These are phyloP conservation scores for Teunomyces panamensis DNA, from an alignment of 805 yeast genomes.

Conservation along the genomic window DNA sequence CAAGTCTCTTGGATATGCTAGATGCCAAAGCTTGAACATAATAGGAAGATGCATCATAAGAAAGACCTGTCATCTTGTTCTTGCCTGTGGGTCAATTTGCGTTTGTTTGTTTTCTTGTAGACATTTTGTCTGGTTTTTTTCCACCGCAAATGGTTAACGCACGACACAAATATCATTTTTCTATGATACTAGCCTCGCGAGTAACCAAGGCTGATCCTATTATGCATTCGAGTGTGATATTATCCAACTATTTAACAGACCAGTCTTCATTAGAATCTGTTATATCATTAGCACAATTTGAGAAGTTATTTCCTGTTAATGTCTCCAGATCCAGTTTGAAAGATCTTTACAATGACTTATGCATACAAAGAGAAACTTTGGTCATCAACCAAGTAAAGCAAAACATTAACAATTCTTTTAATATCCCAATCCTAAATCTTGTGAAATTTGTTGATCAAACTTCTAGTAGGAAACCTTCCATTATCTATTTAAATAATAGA, in stretches of 20 bases:
- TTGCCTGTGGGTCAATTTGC: neutral
- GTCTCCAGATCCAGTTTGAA: conserved; percentile 4
- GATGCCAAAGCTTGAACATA: conserved; percentile 80
- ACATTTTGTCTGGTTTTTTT: neutral
- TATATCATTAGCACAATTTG: conserved; percentile 18
- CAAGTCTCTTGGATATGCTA: conserved; percentile 65
- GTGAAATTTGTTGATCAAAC: conserved; percentile 2
- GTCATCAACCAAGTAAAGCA: conserved; percentile 4
- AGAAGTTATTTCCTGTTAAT: conserved; percentile 12
- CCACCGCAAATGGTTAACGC: neutral
- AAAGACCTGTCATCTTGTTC: conserved; percentile 10
- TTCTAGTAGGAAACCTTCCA: conserved; percentile 6
- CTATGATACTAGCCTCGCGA: too few relatives aligned
- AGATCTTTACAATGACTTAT: conserved; percentile 13
- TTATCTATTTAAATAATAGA: conserved; percentile 12
- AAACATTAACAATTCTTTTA: conserved; percentile 16
- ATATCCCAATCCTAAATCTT: conserved; percentile 20
- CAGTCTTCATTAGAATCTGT: conserved; percentile 16
- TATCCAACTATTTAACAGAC: conserved; percentile 17
- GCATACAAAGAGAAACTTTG: conserved; percentile 8
- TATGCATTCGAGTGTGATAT: conserved; percentile 22
- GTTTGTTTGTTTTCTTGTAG: neutral
- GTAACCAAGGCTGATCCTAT: too few relatives aligned
- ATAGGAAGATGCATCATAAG: conserved; percentile 21
- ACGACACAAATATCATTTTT: neutral